Conservation (phyloP, 148 eudicot species). For the Linanthus parryae region DNA sequence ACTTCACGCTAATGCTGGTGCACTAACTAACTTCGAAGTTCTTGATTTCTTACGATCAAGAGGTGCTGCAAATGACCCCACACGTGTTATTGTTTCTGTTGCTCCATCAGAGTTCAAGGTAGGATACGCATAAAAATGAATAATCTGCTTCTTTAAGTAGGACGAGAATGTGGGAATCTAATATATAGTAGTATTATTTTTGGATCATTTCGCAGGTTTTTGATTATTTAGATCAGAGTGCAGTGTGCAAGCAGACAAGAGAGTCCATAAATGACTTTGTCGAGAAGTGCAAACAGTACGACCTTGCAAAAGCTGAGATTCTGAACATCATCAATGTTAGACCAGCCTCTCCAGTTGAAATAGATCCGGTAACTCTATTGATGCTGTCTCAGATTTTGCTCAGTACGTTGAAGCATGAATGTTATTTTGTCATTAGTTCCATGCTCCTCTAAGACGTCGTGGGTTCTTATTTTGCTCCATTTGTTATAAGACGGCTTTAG, state of each 20-base stretch:
- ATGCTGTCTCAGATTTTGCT: background rate
- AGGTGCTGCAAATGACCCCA: conserved; percentile 48
- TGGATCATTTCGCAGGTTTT: conserved; percentile 42
- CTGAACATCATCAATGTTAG: conserved; percentile 61
- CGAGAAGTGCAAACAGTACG: conserved; percentile 37
- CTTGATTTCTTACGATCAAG: conserved; percentile 40
- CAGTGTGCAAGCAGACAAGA: conserved; percentile 55
- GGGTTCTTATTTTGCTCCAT: too few species aligned
- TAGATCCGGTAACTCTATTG: conserved; percentile 44
- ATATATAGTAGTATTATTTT: background rate
- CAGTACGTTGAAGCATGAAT: background rate
- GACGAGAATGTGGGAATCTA: background rate
- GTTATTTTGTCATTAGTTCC: background rate
- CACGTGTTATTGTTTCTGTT: conserved; percentile 33
- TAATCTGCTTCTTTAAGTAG: background rate
- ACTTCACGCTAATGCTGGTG: conserved; percentile 28
- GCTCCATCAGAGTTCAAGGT: conserved; percentile 64
- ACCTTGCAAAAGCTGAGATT: conserved; percentile 62
- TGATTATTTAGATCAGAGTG: conserved; percentile 66
- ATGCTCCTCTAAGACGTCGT: background rate
- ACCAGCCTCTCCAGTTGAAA: conserved; percentile 46
- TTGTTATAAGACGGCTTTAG: too few species aligned
- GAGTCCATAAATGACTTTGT: conserved; percentile 39
- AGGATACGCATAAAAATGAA: background rate
- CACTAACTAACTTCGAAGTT: conserved; percentile 45